Evolutionary conservation across 2,329 filamentous ascomycete genomes (phyloP).

Genomic region (Cercospora canescens): DNA sequence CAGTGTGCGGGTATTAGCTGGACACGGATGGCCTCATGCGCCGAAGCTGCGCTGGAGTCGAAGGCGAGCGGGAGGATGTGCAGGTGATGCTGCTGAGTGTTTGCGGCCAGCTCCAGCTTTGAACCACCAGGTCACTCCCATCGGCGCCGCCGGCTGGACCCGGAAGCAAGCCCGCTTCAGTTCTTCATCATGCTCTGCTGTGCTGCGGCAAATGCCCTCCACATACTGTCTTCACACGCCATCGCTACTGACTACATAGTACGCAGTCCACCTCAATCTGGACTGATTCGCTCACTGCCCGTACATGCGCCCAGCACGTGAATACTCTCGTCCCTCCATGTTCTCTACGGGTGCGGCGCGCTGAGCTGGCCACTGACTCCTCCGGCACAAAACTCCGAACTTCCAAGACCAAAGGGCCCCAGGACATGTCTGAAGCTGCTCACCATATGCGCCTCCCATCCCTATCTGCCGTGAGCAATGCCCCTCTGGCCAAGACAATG

Average conservation of each 20-base stretch:
- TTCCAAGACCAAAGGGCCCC: neutral
- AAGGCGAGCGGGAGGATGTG: neutral
- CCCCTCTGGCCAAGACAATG: neutral
- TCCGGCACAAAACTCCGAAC: neutral
- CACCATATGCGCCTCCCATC: neutral
- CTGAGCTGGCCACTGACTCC: neutral
- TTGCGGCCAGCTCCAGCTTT: constrained; percentile 1
- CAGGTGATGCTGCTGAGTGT: constrained; percentile 2
- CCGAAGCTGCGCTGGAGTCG: neutral
- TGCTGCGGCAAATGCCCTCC: neutral
- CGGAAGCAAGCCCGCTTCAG: neutral
- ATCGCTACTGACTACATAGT: neutral
- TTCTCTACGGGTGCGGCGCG: neutral
- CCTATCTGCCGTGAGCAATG: neutral
- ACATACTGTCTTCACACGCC: neutral
- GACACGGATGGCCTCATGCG: neutral
- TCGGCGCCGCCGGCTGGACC: neutral
- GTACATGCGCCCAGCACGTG: neutral
- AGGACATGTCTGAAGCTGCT: neutral
- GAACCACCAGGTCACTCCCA: neutral
- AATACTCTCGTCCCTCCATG: neutral
- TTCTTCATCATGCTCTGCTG: neutral
- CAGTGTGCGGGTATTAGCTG: neutral
- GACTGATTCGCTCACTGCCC: neutral
- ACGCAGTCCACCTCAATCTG: too few species aligned